Percentiles rank a stretch among this genome's conserved stretches.
phyloP scores from a whole-genome alignment of 257 asterid species.

The Primulina tabacum region DNA sequence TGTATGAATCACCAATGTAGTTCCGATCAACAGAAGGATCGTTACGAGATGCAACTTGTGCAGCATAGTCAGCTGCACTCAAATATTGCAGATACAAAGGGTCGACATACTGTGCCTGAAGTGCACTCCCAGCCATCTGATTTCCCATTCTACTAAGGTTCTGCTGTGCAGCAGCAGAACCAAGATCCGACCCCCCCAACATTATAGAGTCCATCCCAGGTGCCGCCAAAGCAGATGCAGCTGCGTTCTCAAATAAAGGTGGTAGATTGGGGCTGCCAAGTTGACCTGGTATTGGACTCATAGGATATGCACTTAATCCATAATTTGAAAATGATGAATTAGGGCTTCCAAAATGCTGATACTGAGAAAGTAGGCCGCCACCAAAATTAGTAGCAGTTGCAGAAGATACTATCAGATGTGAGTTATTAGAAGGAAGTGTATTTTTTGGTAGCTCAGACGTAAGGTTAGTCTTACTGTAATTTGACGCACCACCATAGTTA shows the following conservation, averaged over 20 bases:
- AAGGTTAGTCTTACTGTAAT: constrained; percentile 36
- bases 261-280: constrained; percentile 70
- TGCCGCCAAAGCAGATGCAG: constrained; percentile 73
- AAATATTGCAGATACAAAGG: constrained; percentile 78
- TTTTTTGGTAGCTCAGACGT: constrained; percentile 51
- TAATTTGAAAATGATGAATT: constrained; percentile 60
- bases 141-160: constrained; percentile 54
- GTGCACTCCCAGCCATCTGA: constrained; percentile 56
- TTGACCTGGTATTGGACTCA: constrained; percentile 68
- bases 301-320: constrained; percentile 60
- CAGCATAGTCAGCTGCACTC: constrained; percentile 68
- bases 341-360: constrained; percentile 74
- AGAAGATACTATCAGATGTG: constrained; percentile 59
- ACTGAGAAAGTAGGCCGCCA: constrained; percentile 48
- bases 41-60: constrained; percentile 62
- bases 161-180: constrained; percentile 55
- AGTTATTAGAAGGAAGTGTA: constrained; percentile 41
- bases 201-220: constrained; percentile 81
- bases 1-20: constrained; percentile 60
- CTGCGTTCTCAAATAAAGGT: constrained; percentile 93
- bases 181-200: constrained; percentile 59
- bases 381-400: constrained; percentile 47
- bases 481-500: constrained; percentile 36
- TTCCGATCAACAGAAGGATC: constrained; percentile 68
- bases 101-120: constrained; percentile 61